Evolutionary conservation across 1,284 basidiomycete genomes (phyloP).

Genomic region (Marasmius oreades): DNA sequence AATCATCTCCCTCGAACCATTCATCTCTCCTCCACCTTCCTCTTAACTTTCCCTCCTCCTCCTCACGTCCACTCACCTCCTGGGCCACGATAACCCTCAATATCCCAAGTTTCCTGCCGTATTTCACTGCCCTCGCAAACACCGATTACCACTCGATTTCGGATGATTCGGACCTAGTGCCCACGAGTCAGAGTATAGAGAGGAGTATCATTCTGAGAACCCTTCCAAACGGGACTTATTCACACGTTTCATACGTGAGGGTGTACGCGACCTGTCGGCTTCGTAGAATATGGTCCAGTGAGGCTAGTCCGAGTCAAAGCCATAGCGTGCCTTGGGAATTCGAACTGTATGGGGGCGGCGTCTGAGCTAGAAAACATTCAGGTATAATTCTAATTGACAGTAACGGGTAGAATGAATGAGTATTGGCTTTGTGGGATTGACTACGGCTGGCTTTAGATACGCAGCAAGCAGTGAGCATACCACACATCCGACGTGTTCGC

Average conservation of each 20-base stretch:
- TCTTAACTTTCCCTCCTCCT: conserved; percentile 56
- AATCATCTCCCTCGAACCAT: not conserved
- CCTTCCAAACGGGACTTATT: conserved; percentile 58
- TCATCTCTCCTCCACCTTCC: conserved; percentile 71
- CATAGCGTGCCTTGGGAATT: conserved; percentile 71
- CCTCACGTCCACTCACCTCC: conserved; percentile 56
- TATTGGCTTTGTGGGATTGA: too few relatives aligned
- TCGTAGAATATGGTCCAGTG: conserved; percentile 76
- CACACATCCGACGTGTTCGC: too few relatives aligned
- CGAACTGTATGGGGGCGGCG: conserved; percentile 36
- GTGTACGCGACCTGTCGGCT: conserved; percentile 82
- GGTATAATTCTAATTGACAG: too few relatives aligned
- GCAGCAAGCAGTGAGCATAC: too few relatives aligned
- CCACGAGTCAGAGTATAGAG: conserved; percentile 3
- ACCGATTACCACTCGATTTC: conserved; percentile 4
- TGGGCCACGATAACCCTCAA: conserved; percentile 71
- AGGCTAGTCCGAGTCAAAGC: conserved; percentile 46
- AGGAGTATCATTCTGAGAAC: conserved; percentile 15
- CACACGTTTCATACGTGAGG: conserved; percentile 66
- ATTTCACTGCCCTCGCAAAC: conserved; percentile 54
- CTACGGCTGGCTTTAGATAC: too few relatives aligned
- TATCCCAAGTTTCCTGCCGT: conserved; percentile 56
- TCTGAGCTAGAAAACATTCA: not conserved
- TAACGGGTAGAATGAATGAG: too few relatives aligned
- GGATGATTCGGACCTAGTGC: conserved; percentile 2